Percentiles rank a stretch among this genome's conserved stretches.
Conservation (phyloP, 495 filamentous ascomycete genomes). For the Xylaria longipes region DNA sequence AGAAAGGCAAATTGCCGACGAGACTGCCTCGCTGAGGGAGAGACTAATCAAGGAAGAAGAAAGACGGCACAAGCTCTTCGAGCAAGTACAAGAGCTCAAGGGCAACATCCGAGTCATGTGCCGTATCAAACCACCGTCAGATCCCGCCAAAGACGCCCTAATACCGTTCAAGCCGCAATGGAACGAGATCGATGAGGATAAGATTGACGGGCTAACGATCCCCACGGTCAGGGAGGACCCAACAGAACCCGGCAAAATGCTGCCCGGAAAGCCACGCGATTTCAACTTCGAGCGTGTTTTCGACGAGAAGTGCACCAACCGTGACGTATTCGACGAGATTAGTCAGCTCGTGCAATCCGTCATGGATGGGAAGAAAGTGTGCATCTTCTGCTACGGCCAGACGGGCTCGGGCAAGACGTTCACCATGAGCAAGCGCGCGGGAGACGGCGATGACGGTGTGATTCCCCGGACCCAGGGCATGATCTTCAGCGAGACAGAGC, state of each 20-base stretch:
- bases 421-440: constrained; percentile 74
- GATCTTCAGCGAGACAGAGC: constrained; percentile 85
- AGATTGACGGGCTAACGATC: constrained; percentile 79
- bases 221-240: constrained; percentile 85
- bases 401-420: constrained; percentile 96
- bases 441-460: constrained; percentile 79
- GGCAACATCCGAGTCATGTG: constrained; percentile 99
- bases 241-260: constrained; percentile 80
- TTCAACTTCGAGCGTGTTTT: constrained; percentile 97
- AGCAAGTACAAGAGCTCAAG: constrained; percentile 98
- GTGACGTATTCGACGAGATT: constrained; percentile 94
- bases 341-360: constrained; percentile 96
- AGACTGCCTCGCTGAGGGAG: constrained; percentile 57
- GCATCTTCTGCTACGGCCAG: constrained; percentile 98
- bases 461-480: constrained; percentile 92
- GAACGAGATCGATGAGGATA: constrained; percentile 64
- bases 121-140: constrained; percentile 83
- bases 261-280: constrained; percentile 80
- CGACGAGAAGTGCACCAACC: constrained; percentile 74
- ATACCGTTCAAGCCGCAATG: constrained; percentile 43
- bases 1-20: constrained; percentile 39
- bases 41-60: constrained; percentile 93
- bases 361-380: constrained; percentile 97
- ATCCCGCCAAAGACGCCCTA: constrained; percentile 35
- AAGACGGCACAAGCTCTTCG: constrained; percentile 88